Evolutionary conservation across 441 rosid genomes (phyloP), one percentile per base, ranked within the genome.

Genomic region (Pelargonium australe): DNA sequence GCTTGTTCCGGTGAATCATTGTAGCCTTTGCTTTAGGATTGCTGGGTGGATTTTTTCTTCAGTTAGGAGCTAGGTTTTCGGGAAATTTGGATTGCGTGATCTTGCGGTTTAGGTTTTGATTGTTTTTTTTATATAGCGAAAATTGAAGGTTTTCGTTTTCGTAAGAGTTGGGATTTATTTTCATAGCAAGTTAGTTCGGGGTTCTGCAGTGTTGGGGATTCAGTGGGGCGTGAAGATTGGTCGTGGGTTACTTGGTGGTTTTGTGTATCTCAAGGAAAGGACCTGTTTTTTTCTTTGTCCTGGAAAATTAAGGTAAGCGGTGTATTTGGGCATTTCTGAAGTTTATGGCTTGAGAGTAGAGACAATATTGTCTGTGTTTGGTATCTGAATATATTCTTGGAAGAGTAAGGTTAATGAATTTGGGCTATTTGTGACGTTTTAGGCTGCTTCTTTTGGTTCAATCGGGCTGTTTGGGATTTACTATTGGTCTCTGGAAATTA

Each of bases 161-260:
- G 62, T 68, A 72, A 68, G 47, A 75, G 70, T 72, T 68, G n/a
- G 65, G 60, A 16, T 71, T 77, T 69, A 25, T 65, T 64, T 63
- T 72, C 4, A 37, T 17, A 11, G 70, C 53, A 60, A 45, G n/a
- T 13, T 4, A 23, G 60, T 65, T 73, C 23, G 3, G 2, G 11
- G 41, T 60, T 71, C 10, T 17, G 68, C 4, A 9, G 58, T 69
- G 23, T 67, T 69, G 34, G 43, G 12, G 34, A 68, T 68, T 66
- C 14, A 53, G 57, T 23, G 61, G 45, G 69, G n/a, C 67, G 72
- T 74, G 69, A 19, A 47, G 79, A 51, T 60, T 31, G 71, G 45
- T 51, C 69, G 16, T 20, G 31, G 45, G 58, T 51, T 74, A 65
- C 70, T 44, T 64, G 75, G 67, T 69, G 68, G 55, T 58, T 68